Conservation (phyloP, 495 filamentous ascomycete genomes). For the Amorphotheca resinae region DNA sequence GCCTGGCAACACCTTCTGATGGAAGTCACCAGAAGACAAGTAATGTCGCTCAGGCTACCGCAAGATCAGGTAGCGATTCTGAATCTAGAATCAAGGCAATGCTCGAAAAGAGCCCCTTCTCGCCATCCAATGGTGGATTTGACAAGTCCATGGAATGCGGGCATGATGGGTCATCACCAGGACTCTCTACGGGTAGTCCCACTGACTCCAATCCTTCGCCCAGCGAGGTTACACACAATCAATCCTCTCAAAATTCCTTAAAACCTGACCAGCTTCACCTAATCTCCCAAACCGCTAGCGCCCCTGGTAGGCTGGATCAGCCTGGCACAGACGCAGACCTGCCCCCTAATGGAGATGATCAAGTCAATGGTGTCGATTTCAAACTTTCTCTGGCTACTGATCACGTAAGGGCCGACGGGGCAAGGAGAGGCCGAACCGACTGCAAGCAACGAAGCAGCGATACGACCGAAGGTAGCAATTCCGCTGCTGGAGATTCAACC, state of each 20-base stretch:
- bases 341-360: slow-evolving; percentile 1
- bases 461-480: slow-evolving; percentile 35
- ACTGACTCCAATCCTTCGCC: slow-evolving; percentile 4
- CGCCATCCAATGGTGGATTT: slow-evolving; percentile 8
- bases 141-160: slow-evolving; percentile 4
- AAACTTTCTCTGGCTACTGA: slow-evolving; percentile 14
- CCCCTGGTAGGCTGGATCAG: slow-evolving; percentile 10
- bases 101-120: slow-evolving; percentile 13
- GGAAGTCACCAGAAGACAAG: slow-evolving; percentile 20
- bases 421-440: slow-evolving; percentile 6
- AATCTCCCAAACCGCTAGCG: slow-evolving; percentile 8
- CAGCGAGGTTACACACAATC: slow-evolving; percentile 2
- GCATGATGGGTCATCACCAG: slow-evolving; percentile 5
- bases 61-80: background rate
- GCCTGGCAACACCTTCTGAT: slow-evolving; percentile 22
- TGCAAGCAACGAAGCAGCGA: slow-evolving; percentile 37
- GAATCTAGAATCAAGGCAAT: slow-evolving; percentile 12
- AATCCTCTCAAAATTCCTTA: slow-evolving; percentile 3
- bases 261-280: slow-evolving; percentile 15
- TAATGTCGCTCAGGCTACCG: slow-evolving; percentile 6
- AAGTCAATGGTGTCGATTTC: slow-evolving; percentile 7
- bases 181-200: background rate
- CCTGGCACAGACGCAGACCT: slow-evolving; percentile 2
- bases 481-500: slow-evolving; percentile 36
- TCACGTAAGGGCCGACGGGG: slow-evolving; percentile 5